Evolutionary conservation across 768 basidiomycete genomes (phyloP).

Genomic region (Mycena epipterygia): DNA sequence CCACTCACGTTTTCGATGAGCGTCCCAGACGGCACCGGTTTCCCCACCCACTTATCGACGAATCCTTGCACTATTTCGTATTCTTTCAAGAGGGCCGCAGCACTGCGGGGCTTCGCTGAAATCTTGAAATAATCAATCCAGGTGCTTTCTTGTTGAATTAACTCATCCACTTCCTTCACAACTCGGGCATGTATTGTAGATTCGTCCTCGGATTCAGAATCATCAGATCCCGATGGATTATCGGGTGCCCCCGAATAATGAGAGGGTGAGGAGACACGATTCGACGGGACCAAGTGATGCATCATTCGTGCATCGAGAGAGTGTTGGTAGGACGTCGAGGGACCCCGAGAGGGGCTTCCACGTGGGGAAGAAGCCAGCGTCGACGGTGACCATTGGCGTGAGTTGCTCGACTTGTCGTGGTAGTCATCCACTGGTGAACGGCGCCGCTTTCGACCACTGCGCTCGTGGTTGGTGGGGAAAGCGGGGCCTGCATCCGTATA

Average conservation of each 20-base stretch:
- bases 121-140: slow-evolving; percentile 61
- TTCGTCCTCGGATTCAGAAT: slow-evolving; percentile 50
- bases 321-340: slow-evolving; percentile 8
- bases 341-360: slow-evolving; percentile 6
- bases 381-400: slow-evolving; percentile 26
- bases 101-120: slow-evolving; percentile 54
- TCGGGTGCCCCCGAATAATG: not conserved
- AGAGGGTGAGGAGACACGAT: not conserved
- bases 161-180: slow-evolving; percentile 55
- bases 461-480: not conserved
- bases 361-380: slow-evolving; percentile 24
- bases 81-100: slow-evolving; percentile 59
- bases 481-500: not conserved
- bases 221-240: slow-evolving; percentile 42
- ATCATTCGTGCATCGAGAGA: slow-evolving; percentile 1
- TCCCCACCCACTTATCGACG: slow-evolving; percentile 60
- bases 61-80: slow-evolving; percentile 67
- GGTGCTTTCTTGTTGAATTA: slow-evolving; percentile 58
- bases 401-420: not conserved
- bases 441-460: slow-evolving; percentile 24
- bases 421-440: slow-evolving; percentile 21
- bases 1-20: slow-evolving; percentile 63
- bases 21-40: slow-evolving; percentile 55
- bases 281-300: not conserved
- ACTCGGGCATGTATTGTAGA: slow-evolving; percentile 56